Evolutionary conservation across 1,284 basidiomycete genomes (phyloP), one percentile per base, ranked within the genome.

Genomic region (Waitea zeae): DNA sequence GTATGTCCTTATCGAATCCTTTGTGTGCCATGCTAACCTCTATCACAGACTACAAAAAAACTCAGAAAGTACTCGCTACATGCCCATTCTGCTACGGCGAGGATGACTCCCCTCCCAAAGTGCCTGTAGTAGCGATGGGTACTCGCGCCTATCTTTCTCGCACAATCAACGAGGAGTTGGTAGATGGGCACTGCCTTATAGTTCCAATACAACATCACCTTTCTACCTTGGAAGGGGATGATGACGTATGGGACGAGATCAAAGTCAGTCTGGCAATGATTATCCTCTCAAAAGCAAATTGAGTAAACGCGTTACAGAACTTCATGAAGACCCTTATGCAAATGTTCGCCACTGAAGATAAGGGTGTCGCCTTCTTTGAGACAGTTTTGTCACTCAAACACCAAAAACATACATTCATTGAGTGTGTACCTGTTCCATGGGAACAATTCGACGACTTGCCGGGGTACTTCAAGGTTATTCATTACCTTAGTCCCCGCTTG

Each of bases 291-390:
- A 9, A 9, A 9, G n/a, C 24, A 26, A n/a, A 26, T n/a, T 26
- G 24, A 32, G 18, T 13, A n/a, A 17, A 30, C 35, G 32, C 14
- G 33, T 43, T 14, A 2, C 40, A 95, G 88, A 98, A 98, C 52
- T 98, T 96, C 50, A 96, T 96, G 89, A 99, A 99, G 58, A 93
- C 87, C 45, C 61, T 99, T 12, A 93, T 97, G 74, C 74, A 74
- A 38, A 89, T 95, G 83, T 90, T 78, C 44, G 78, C 86, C 0
- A 78, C 86, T 43, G 73, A 87, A 40, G 81, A 89, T 52, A 77
- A 86, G 47, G 88, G 87, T 0, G 82, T 92, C 17, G 57, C 97
- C 13, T 97, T 98, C 58, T 95, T 79, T 51, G 93, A 97, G 56
- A 96, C 92, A 1, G 77, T 96, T 19, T 60, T 88, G 29, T 78